Percentiles rank a stretch among this genome's conserved stretches.
Conservation (phyloP, 305 asterid genomes). For the Ajuga reptans region DNA sequence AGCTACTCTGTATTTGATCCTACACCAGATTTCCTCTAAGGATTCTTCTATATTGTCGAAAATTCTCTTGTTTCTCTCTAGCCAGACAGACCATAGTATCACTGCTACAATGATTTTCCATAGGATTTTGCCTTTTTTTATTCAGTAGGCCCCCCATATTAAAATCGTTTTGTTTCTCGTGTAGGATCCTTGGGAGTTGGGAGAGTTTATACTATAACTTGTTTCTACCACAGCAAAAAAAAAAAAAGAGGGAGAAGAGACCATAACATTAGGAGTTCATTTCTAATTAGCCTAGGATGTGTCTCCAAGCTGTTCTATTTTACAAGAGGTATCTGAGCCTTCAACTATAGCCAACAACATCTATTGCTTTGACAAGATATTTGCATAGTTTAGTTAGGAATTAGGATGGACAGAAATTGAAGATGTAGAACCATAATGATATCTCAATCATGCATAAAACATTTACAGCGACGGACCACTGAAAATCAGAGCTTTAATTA, state of each 20-base stretch:
- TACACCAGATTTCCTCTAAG: too few relatives aligned
- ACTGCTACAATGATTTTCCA: too few relatives aligned
- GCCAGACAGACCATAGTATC: too few relatives aligned
- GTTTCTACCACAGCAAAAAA: not conserved
- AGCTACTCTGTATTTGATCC: too few relatives aligned
- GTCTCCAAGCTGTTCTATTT: not conserved
- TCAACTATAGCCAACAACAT: constrained; percentile 11
- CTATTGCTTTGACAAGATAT: not conserved
- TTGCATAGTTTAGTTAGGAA: not conserved
- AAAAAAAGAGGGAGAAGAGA: not conserved
- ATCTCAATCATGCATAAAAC: constrained; percentile 26
- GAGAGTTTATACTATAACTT: not conserved
- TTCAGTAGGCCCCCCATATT: too few relatives aligned
- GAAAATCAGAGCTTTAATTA: constrained; percentile 63
- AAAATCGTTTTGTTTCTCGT: not conserved
- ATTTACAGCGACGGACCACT: constrained; percentile 66
- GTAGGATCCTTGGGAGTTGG: not conserved
- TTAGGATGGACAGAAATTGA: not conserved
- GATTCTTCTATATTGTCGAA: too few relatives aligned
- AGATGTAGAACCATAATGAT: constrained; percentile 10
- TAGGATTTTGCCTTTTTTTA: too few relatives aligned
- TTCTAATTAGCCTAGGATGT: not conserved
- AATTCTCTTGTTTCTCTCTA: too few relatives aligned
- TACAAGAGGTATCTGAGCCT: constrained; percentile 9
- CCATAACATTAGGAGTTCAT: not conserved